Percentiles rank a stretch among this genome's conserved stretches.
Conservation (phyloP, 2,329 filamentous ascomycete species). For the Aspergillus tanneri region DNA sequence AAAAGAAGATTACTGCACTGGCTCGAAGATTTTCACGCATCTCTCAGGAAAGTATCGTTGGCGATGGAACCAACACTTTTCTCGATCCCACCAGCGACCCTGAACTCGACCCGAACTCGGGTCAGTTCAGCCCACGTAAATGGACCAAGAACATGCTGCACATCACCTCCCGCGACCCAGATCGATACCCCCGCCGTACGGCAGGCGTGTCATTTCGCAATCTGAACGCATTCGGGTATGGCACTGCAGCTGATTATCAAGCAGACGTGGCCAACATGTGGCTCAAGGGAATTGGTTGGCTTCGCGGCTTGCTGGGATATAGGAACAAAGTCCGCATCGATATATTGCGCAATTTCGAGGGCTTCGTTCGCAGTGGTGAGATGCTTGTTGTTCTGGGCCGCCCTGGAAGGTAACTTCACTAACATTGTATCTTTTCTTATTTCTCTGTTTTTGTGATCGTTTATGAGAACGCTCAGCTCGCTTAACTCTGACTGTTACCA, state of each 20-base stretch:
- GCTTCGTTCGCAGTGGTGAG: constrained; percentile 56
- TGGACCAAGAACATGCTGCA: constrained; percentile 47
- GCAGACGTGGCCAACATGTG: constrained; percentile 45
- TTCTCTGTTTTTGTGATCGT: too few relatives aligned
- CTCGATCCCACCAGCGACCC: constrained; percentile 34
- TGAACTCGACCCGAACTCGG: constrained; percentile 43
- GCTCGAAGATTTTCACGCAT: constrained; percentile 33
- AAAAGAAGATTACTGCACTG: constrained; percentile 28
- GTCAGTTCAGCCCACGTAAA: constrained; percentile 43
- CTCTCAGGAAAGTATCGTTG: constrained; percentile 26
- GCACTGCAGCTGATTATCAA: constrained; percentile 46
- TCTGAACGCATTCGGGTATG: constrained; percentile 46
- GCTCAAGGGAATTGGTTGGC: constrained; percentile 35
- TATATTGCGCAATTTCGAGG: constrained; percentile 64
- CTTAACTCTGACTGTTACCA: constrained; percentile 3
- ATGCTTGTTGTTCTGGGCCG: constrained; percentile 56
- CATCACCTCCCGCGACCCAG: constrained; percentile 32
- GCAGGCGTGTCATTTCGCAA: constrained; percentile 47
- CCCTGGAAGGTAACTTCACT: constrained; percentile 46
- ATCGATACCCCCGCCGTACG: constrained; percentile 33
- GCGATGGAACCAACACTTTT: constrained; percentile 36
- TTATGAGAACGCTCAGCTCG: too few relatives aligned
- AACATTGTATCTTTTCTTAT: too few relatives aligned
- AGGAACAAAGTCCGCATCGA: constrained; percentile 48
- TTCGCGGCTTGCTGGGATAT: constrained; percentile 29